Base-by-base conservation (phyloP, 345 rosid species). In the Heritiera fomes region DNA sequence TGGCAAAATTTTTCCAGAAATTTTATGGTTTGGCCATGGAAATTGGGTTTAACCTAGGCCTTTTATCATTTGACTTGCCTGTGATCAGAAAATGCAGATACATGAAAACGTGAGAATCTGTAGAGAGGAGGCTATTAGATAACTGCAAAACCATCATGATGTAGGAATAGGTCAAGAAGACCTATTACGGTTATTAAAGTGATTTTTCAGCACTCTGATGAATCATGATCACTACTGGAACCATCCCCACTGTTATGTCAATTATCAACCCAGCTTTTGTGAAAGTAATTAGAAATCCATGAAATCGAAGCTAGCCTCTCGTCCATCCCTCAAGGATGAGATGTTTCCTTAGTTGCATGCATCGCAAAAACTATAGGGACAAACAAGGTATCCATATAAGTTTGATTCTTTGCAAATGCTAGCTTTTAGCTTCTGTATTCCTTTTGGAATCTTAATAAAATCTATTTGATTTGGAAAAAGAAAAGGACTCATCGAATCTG, bases 251-350 rank as follows among this genome's bases (percentile, higher is more conserved):
- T 7, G 62, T 72, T 61, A 46, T 45, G 80, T 81, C 77, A 81
- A 63, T 71, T 63, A 53, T 63, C 73, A 50, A 47, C 43, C 17
- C 58, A 61, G 72, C 71, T 76, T 40, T 68, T 14, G 15, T 60
- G 32, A 43, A 75, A 75, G 43, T 40, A 77, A 52, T 40, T n/a
- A 12, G 73, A 50, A 61, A 75, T 75, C 58, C 45, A n/a, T 75
- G 68, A 69, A 9, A 50, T n/a, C 2, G 67, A 41, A 59, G 61
- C 64, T 56, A 45, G 30, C 15, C 28, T 23, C 28, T 23, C 28
- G 28, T 23, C 28, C 28, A 23, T 23, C 28, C 28, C 28, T 23
- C 28, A 23, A 23, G 28, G 28, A 23, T 23, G 28, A 23, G 28
- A 23, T 23, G 28, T 23, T 23, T 23, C 28, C 28, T 23, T 23